A percentile compares a stretch with the other conserved stretches of the same genome.
These are phyloP conservation scores for Aristolochia contorta DNA, from an alignment of 164 flowering plant species.

Conservation along the genomic window DNA sequence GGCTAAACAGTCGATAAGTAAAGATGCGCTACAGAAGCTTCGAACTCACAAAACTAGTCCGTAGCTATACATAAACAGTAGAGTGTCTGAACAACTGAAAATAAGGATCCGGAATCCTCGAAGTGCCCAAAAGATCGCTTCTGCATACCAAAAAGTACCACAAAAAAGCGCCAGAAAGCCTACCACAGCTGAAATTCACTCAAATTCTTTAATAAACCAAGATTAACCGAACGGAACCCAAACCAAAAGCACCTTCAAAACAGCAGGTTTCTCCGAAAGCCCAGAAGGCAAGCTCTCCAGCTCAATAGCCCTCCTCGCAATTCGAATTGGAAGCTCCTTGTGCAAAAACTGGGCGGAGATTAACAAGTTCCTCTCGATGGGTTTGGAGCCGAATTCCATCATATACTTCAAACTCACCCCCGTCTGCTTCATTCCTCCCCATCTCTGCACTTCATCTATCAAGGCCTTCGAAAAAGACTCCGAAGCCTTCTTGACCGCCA, in stretches of 20 bases:
- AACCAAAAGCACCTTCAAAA: constrained; percentile 46
- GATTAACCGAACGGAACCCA: background rate
- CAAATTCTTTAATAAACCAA: background rate
- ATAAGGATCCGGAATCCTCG: too few relatives aligned
- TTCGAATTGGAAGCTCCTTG: constrained; percentile 79
- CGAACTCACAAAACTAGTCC: too few relatives aligned
- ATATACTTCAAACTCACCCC: constrained; percentile 82
- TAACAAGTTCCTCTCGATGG: constrained; percentile 46
- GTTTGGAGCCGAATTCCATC: constrained; percentile 85
- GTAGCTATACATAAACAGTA: too few relatives aligned
- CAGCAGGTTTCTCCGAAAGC: constrained; percentile 68
- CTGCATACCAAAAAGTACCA: background rate
- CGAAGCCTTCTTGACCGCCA: constrained; percentile 57
- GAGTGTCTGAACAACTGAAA: too few relatives aligned
- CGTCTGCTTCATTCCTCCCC: constrained; percentile 78
- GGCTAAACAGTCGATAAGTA: too few relatives aligned
- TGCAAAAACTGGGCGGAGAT: constrained; percentile 91
- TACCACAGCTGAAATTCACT: background rate
- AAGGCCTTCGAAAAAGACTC: constrained; percentile 48
- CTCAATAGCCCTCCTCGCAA: constrained; percentile 76
- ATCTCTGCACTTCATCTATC: constrained; percentile 63
- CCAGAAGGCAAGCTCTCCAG: constrained; percentile 74
- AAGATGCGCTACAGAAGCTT: too few relatives aligned
- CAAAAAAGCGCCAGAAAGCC: background rate
- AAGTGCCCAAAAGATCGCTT: too few relatives aligned